Evolutionary conservation across 106 monocot genomes (phyloP).

Genomic region (Iris macrosiphon): DNA sequence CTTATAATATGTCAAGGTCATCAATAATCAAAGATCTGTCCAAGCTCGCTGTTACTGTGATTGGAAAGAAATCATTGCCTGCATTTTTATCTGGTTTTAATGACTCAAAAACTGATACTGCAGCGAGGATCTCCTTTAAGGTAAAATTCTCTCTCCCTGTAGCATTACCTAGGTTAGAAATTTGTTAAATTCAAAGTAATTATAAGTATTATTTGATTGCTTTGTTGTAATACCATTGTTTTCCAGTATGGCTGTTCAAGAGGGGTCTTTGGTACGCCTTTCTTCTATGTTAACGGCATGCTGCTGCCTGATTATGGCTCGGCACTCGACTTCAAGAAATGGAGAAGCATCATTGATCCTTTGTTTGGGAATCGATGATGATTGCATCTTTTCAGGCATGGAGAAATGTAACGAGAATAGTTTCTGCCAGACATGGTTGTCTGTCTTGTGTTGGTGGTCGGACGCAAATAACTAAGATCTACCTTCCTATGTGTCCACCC

Average conservation of each 20-base stretch:
- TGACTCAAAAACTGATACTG: slow-evolving; percentile 32
- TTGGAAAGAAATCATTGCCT: slow-evolving; percentile 25
- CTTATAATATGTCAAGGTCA: slow-evolving; percentile 35
- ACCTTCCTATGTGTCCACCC: no score
- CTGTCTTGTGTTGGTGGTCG: no score
- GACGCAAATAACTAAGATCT: no score
- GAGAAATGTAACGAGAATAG: no score
- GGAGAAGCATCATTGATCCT: slow-evolving; percentile 50
- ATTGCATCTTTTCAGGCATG: no score
- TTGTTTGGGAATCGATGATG: slow-evolving; percentile 21
- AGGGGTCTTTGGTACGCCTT: slow-evolving; percentile 53
- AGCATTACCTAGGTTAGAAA: neutral
- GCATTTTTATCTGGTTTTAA: slow-evolving; percentile 37
- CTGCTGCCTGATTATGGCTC: slow-evolving; percentile 27
- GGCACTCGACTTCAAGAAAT: slow-evolving; percentile 28
- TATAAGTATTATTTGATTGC: neutral
- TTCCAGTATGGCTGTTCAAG: slow-evolving; percentile 62
- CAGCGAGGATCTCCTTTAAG: slow-evolving; percentile 54
- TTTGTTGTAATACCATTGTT: neutral
- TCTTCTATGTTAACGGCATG: slow-evolving; percentile 63
- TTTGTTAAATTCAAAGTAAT: neutral
- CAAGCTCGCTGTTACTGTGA: slow-evolving; percentile 21
- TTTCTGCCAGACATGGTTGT: no score
- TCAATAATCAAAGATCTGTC: slow-evolving; percentile 24
- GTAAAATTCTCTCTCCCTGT: slow-evolving; percentile 7